A percentile compares a stretch with the other conserved stretches of the same genome.
phyloP scores from a whole-genome alignment of 1,139 yeast genomes.

The Taphrina flavorubra region DNA sequence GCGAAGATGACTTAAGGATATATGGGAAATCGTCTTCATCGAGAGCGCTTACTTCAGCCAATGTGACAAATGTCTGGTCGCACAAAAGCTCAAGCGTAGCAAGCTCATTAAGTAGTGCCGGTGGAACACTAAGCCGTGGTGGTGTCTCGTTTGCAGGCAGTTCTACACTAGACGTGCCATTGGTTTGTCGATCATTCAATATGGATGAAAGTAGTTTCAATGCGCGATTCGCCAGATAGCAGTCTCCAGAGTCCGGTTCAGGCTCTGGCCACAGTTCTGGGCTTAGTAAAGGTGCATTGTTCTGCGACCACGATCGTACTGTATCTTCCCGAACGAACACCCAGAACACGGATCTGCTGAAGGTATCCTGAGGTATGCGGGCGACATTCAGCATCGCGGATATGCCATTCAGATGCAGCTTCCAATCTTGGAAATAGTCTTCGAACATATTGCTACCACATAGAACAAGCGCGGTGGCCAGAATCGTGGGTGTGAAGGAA shows the following conservation, averaged over 20 bases:
- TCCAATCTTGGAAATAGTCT: constrained; percentile 18
- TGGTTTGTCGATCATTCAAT: constrained; percentile 6
- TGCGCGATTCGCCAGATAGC: constrained; percentile 12
- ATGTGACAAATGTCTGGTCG: constrained; percentile 3
- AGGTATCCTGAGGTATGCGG: background rate
- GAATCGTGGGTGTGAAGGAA: constrained; percentile 13
- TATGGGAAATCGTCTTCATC: constrained; percentile 8
- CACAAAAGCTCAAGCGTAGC: background rate
- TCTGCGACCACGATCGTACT: constrained; percentile 16
- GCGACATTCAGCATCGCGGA: constrained; percentile 20
- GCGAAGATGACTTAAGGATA: constrained; percentile 14
- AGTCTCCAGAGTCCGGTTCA: constrained; percentile 8
- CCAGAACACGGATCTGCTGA: constrained; percentile 15
- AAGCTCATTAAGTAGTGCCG: background rate
- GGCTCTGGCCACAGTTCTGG: constrained; percentile 20
- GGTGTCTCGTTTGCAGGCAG: background rate
- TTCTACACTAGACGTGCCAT: background rate
- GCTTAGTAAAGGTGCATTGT: background rate
- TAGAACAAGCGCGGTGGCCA: constrained; percentile 15
- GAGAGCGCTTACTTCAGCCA: background rate
- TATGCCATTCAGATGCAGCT: constrained; percentile 16
- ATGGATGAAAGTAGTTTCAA: constrained; percentile 14
- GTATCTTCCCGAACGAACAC: constrained; percentile 22
- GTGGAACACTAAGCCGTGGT: background rate
- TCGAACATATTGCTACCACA: constrained; percentile 24